phyloP scores from a whole-genome alignment of 768 basidiomycete genomes.

The Suillus tomentosus region DNA sequence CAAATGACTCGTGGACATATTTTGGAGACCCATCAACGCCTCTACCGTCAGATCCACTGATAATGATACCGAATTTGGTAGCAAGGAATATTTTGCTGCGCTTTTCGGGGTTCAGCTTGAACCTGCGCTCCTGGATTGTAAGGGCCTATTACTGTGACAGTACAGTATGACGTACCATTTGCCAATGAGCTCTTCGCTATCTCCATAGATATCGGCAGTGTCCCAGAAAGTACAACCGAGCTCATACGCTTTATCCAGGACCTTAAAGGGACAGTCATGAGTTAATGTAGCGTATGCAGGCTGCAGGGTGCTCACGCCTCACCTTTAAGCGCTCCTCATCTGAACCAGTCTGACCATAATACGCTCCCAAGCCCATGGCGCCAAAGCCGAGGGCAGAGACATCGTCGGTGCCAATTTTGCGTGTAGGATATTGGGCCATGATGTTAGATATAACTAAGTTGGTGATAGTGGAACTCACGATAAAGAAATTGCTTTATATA shows the following conservation, averaged over 20 bases:
- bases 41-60: slow-evolving; percentile 20
- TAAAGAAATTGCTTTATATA: neutral
- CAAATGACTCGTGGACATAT: slow-evolving; percentile 40
- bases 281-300: no score
- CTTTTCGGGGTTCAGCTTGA: slow-evolving; percentile 45
- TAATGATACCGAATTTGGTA: slow-evolving; percentile 53
- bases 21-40: slow-evolving; percentile 41
- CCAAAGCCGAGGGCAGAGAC: slow-evolving; percentile 64
- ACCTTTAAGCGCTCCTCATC: slow-evolving; percentile 68
- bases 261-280: slow-evolving; percentile 21
- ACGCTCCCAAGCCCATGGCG: slow-evolving; percentile 55
- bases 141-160: neutral
- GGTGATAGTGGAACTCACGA: neutral
- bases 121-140: slow-evolving; percentile 30
- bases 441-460: slow-evolving; percentile 14
- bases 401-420: slow-evolving; percentile 45
- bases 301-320: neutral
- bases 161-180: slow-evolving; percentile 36
- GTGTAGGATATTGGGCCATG: slow-evolving; percentile 32
- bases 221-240: slow-evolving; percentile 50
- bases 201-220: slow-evolving; percentile 44
- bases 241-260: slow-evolving; percentile 45
- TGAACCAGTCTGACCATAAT: slow-evolving; percentile 45
- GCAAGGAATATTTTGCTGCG: slow-evolving; percentile 58
- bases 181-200: slow-evolving; percentile 47